These are phyloP conservation scores for Aphanomyces stellatus DNA, from an alignment of 352 stramenopile species.

Conservation along the genomic window DNA sequence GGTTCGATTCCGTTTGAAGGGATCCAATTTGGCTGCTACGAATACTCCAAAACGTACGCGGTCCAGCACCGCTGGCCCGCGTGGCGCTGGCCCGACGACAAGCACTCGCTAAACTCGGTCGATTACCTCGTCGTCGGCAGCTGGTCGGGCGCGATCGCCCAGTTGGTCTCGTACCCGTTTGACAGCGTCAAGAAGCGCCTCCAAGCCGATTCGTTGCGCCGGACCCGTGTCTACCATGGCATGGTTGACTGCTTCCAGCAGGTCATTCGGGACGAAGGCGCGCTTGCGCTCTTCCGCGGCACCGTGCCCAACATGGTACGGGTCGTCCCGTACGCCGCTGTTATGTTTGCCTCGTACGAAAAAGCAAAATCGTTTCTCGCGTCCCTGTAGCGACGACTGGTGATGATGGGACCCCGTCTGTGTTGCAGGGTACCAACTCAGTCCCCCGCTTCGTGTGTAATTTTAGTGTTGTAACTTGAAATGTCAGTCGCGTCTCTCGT, in stretches of 20 bases:
- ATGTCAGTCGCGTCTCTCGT: too few species aligned
- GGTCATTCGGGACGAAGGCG: constrained; percentile 63
- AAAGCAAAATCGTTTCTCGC: constrained; percentile 30
- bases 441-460: too few species aligned
- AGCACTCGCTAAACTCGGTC: constrained; percentile 57
- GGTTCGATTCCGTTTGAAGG: constrained; percentile 76
- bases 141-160: constrained; percentile 54
- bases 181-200: constrained; percentile 80
- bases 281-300: constrained; percentile 56
- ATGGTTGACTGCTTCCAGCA: constrained; percentile 72
- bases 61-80: constrained; percentile 41
- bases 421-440: too few species aligned
- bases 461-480: neutral
- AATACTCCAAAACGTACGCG: constrained; percentile 56
- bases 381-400: neutral
- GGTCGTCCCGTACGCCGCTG: constrained; percentile 69
- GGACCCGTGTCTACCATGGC: constrained; percentile 34
- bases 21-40: constrained; percentile 79
- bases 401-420: too few species aligned
- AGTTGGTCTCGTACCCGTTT: constrained; percentile 80
- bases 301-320: constrained; percentile 65
- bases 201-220: constrained; percentile 35
- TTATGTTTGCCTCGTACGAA: constrained; percentile 82
- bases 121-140: constrained; percentile 78
- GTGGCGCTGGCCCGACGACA: constrained; percentile 56